Evolutionary conservation across 441 rosid species (phyloP), one percentile per base, ranked within the genome.

Genomic region (Eutrema salsugineum): DNA sequence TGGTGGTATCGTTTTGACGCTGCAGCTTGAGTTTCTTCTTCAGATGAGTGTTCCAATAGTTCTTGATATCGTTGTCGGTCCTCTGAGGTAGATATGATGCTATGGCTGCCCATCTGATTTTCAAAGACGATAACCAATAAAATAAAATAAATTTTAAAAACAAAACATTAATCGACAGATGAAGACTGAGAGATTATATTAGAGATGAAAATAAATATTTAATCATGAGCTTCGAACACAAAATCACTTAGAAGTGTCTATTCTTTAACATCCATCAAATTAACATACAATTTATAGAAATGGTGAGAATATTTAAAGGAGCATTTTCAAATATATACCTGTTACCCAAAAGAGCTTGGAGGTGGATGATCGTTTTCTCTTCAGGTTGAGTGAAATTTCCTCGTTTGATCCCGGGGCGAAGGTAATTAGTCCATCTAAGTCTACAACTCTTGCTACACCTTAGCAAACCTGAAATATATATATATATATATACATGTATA

Each of bases 361-460:
- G 83, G 67, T 91, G 99, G 82, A 92, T 79, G 32, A 94, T 94
- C 90, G 91, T 92, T 48, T 92, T 92, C 82, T 94, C 98, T 81
- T 94, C 99, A 73, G 87, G 91, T 46, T 90, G 66, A 38, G 94
- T 94, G 78, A 94, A 94, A 77, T 89, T 92, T 19, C 99, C 99
- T 75, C 99, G 73, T 82, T 89, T 94, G 72, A 94, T 92, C 44
- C 99, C 99, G 1, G 99, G 99, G 66, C 98, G 80, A 11, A 94
- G 89, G 66, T 94, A 94, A 77, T 94, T 94, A 39, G 98, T 94
- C 99, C 99, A 94, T 80, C 99, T 80, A 55, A 94, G 98, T 83
- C 99, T 87, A 83, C 98, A 94, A 80, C 99, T 94, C 75, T 94
- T 94, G 90, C 98, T 94, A 78, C 99, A 94, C 74, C 99, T 91